Percentiles rank a stretch among this genome's conserved stretches.
phyloP scores from a whole-genome alignment of 345 rosid genomes.

The Hypericum perforatum region DNA sequence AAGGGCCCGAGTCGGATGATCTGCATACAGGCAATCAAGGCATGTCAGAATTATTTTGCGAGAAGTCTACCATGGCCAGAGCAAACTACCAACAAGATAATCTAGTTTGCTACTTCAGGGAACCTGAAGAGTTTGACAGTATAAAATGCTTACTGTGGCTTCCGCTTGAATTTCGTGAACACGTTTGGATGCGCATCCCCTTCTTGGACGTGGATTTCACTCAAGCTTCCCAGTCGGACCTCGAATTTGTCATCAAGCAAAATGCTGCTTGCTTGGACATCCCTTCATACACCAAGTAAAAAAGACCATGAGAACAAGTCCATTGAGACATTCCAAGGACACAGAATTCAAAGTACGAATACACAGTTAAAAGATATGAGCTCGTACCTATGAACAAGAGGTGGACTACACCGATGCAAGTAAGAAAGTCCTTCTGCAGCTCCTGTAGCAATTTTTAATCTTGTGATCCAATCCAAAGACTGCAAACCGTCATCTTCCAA shows the following conservation, averaged over 20 bases:
- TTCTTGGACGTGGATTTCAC: constrained; percentile 2
- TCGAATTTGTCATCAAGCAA: constrained; percentile 7
- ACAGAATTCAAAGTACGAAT: constrained; percentile 1
- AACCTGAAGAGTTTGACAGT: too few species aligned
- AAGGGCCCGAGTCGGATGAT: background rate
- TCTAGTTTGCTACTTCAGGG: too few species aligned
- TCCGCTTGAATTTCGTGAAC: constrained; percentile 6
- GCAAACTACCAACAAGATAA: too few species aligned
- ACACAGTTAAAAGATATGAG: constrained; percentile 5
- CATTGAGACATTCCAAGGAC: background rate
- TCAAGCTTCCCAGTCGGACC: constrained; percentile 10
- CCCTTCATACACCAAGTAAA: constrained; percentile 16
- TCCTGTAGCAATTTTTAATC: constrained; percentile 25
- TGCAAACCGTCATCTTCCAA: constrained; percentile 12
- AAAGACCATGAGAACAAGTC: constrained; percentile 1
- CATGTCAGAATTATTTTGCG: too few species aligned
- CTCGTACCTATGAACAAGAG: constrained; percentile 25
- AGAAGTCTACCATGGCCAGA: too few species aligned
- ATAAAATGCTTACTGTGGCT: constrained; percentile 4
- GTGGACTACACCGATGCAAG: constrained; percentile 25
- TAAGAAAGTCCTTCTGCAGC: constrained; percentile 26
- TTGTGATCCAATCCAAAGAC: constrained; percentile 26
- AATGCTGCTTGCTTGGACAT: constrained; percentile 9
- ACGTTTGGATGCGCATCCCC: constrained; percentile 1
- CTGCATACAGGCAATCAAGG: background rate